Evolutionary conservation across 768 basidiomycete genomes (phyloP).

Genomic region (Russula emetica): DNA sequence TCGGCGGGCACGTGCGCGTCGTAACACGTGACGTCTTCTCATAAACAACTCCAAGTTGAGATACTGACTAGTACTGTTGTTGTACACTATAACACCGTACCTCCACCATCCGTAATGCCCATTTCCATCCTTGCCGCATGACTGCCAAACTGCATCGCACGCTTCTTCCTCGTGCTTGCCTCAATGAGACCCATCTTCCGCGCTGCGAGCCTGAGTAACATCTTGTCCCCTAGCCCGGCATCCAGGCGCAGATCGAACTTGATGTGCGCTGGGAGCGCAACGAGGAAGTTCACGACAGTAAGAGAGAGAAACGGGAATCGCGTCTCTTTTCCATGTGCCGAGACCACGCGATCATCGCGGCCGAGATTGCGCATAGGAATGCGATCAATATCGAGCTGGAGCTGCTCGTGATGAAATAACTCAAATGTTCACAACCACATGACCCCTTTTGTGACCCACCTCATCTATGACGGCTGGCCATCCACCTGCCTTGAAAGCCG

Average conservation of each 20-base stretch:
- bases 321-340: slow-evolving; percentile 87
- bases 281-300: slow-evolving; percentile 70
- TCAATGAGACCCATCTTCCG: slow-evolving; percentile 67
- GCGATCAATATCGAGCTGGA: slow-evolving; percentile 84
- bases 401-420: slow-evolving; percentile 41
- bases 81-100: slow-evolving; percentile 29
- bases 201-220: slow-evolving; percentile 70
- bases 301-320: slow-evolving; percentile 89
- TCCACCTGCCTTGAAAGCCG: slow-evolving; percentile 59
- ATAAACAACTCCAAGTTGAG: too few species aligned
- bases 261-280: slow-evolving; percentile 68
- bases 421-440: not conserved
- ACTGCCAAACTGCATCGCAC: slow-evolving; percentile 97
- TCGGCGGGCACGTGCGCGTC: not conserved
- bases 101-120: slow-evolving; percentile 49
- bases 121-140: slow-evolving; percentile 78
- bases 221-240: slow-evolving; percentile 86
- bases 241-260: slow-evolving; percentile 77
- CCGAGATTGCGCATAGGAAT: slow-evolving; percentile 89
- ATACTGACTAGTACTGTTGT: too few species aligned
- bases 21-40: not conserved
- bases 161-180: slow-evolving; percentile 75
- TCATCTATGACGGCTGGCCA: slow-evolving; percentile 80
- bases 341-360: slow-evolving; percentile 90
- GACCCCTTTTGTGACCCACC: slow-evolving; percentile 40